Evolutionary conservation across 2,329 filamentous ascomycete genomes (phyloP).

Genomic region (Penicillium digitatum): DNA sequence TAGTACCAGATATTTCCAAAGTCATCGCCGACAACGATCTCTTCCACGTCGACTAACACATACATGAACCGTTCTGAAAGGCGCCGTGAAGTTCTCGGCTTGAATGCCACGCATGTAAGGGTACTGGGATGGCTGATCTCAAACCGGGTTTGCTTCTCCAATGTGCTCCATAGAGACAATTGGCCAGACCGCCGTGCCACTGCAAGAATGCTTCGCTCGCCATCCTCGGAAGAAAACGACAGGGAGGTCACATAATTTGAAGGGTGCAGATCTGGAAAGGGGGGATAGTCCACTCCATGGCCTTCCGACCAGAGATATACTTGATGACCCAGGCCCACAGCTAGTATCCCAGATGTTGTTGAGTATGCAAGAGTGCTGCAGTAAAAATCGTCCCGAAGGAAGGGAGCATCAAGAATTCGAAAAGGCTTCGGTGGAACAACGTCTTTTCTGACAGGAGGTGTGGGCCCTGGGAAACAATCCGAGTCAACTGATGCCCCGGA

Average conservation of each 20-base stretch:
- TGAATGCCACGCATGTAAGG: slow-evolving; percentile 78
- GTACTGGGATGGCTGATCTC: slow-evolving; percentile 67
- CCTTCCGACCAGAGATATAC: slow-evolving; percentile 88
- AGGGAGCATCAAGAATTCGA: slow-evolving; percentile 82
- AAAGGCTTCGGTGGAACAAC: slow-evolving; percentile 70
- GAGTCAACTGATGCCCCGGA: slow-evolving; percentile 13
- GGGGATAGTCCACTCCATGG: slow-evolving; percentile 59
- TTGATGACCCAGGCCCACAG: slow-evolving; percentile 72
- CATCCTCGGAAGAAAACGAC: slow-evolving; percentile 79
- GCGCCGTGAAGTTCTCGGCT: slow-evolving; percentile 56
- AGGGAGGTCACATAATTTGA: slow-evolving; percentile 70
- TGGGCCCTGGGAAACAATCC: slow-evolving; percentile 23
- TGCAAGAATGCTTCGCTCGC: slow-evolving; percentile 74
- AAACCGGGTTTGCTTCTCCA: slow-evolving; percentile 64
- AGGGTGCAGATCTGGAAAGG: slow-evolving; percentile 49
- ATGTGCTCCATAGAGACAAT: slow-evolving; percentile 72
- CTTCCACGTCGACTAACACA: slow-evolving; percentile 64
- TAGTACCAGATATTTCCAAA: slow-evolving; percentile 81
- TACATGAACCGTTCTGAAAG: slow-evolving; percentile 48
- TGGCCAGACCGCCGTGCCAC: slow-evolving; percentile 75
- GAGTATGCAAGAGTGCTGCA: slow-evolving; percentile 89
- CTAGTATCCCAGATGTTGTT: slow-evolving; percentile 66
- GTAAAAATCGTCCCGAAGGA: slow-evolving; percentile 91
- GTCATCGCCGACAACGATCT: slow-evolving; percentile 83
- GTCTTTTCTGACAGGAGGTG: slow-evolving; percentile 29